A percentile compares a stretch with the other conserved stretches of the same genome.
Evolutionary conservation across 2,329 filamentous ascomycete genomes (phyloP).

Genomic region (Penicillium sclerotigenum): DNA sequence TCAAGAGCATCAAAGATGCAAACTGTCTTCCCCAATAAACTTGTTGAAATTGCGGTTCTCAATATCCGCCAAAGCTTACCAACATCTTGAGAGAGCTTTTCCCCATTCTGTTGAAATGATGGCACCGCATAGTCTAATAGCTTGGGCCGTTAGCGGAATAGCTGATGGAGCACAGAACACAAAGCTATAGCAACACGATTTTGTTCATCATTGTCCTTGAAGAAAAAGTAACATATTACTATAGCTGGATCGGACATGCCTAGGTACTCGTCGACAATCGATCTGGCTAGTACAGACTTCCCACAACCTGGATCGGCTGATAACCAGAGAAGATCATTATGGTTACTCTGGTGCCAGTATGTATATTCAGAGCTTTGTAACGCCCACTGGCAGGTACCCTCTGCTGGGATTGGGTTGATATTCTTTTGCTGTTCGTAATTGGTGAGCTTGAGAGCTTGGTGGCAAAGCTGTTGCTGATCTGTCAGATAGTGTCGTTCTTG

Average conservation of each 20-base stretch:
- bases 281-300: constrained; percentile 40
- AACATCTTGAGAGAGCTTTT: constrained; percentile 14
- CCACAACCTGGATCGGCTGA: constrained; percentile 43
- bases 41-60: too few relatives aligned
- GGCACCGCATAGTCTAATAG: constrained; percentile 24
- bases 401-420: constrained; percentile 28
- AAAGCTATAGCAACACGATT: constrained; percentile 29
- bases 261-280: constrained; percentile 36
- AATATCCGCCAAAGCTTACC: constrained; percentile 18
- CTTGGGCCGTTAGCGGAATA: constrained; percentile 28
- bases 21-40: too few relatives aligned
- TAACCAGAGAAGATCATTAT: constrained; percentile 37
- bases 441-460: constrained; percentile 26
- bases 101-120: constrained; percentile 19
- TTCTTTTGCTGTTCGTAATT: constrained; percentile 33
- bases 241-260: too few relatives aligned
- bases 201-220: constrained; percentile 39
- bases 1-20: constrained; percentile 10
- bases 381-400: constrained; percentile 37
- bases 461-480: constrained; percentile 19
- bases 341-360: constrained; percentile 22
- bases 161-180: constrained; percentile 39
- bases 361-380: constrained; percentile 28
- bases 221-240: constrained; percentile 44
- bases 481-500: constrained; percentile 6